phyloP scores from a whole-genome alignment of 2,329 filamentous ascomycete genomes.

The Exophiala bonariae region DNA sequence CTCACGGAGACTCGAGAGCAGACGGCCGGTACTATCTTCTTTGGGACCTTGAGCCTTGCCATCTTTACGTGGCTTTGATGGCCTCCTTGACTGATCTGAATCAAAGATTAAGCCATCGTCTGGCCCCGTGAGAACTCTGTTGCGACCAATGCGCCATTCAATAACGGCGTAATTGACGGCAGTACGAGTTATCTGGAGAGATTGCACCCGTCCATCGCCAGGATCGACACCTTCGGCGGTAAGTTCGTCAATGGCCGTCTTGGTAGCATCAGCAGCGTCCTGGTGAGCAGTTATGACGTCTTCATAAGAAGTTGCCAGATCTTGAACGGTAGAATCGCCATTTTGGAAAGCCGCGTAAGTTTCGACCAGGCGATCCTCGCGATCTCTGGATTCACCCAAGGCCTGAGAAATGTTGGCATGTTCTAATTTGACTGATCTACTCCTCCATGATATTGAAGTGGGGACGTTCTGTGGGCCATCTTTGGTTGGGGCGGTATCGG shows the following conservation, averaged over 20 bases:
- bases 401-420: slow-evolving; percentile 89
- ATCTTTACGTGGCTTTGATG: slow-evolving; percentile 54
- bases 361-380: slow-evolving; percentile 51
- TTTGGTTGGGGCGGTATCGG: slow-evolving; percentile 53
- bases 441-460: slow-evolving; percentile 80
- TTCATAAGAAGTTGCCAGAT: slow-evolving; percentile 85
- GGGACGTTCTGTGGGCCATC: slow-evolving; percentile 57
- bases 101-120: slow-evolving; percentile 70
- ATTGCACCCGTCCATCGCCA: slow-evolving; percentile 84
- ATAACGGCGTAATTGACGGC: slow-evolving; percentile 93
- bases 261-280: slow-evolving; percentile 90
- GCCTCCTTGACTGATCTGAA: slow-evolving; percentile 45
- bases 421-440: slow-evolving; percentile 81
- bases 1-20: slow-evolving; percentile 78
- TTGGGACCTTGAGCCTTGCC: slow-evolving; percentile 49
- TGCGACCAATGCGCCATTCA: slow-evolving; percentile 91
- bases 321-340: slow-evolving; percentile 51
- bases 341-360: slow-evolving; percentile 14
- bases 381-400: slow-evolving; percentile 66
- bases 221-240: slow-evolving; percentile 78
- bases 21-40: slow-evolving; percentile 70
- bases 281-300: slow-evolving; percentile 86
- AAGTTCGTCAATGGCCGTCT: slow-evolving; percentile 89
- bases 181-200: slow-evolving; percentile 86
- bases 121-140: slow-evolving; percentile 81